These are phyloP conservation scores for Exophiala alcalophila DNA, from an alignment of 2,329 filamentous ascomycete species.

Conservation along the genomic window DNA sequence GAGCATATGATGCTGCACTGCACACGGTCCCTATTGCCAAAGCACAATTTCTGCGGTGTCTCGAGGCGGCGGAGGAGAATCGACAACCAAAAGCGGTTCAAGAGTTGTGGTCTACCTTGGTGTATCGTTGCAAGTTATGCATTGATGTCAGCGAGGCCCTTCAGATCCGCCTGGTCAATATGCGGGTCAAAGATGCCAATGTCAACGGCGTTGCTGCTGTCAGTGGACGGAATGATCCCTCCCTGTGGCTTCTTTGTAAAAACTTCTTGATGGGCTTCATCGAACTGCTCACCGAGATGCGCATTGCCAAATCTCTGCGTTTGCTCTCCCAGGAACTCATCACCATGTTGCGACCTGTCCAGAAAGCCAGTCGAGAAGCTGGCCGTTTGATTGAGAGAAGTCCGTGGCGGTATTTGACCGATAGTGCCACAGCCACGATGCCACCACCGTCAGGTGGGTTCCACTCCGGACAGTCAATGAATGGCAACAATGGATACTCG, in stretches of 20 bases:
- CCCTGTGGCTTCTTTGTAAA: conserved; percentile 70
- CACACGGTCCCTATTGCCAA: conserved; percentile 68
- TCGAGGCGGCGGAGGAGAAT: conserved; percentile 62
- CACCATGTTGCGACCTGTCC: conserved; percentile 72
- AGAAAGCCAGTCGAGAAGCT: conserved; percentile 78
- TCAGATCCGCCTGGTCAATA: conserved; percentile 67
- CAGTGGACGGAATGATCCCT: conserved; percentile 48
- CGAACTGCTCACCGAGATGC: conserved; percentile 47
- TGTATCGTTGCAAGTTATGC: conserved; percentile 67
- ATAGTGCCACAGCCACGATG: conserved; percentile 36
- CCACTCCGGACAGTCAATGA: conserved; percentile 11
- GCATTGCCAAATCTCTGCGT: conserved; percentile 46
- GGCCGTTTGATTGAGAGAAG: conserved; percentile 67
- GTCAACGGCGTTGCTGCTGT: conserved; percentile 51
- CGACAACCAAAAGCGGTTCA: conserved; percentile 59
- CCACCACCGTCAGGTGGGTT: conserved; percentile 32
- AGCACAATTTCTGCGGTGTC: conserved; percentile 61
- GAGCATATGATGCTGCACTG: conserved; percentile 70
- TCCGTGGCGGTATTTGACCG: conserved; percentile 58
- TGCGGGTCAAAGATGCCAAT: conserved; percentile 81
- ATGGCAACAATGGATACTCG: conserved; percentile 24
- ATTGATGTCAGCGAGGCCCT: conserved; percentile 72
- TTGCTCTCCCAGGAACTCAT: conserved; percentile 64
- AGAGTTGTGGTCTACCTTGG: conserved; percentile 66
- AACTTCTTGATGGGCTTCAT: conserved; percentile 49